Evolutionary conservation across 345 rosid species (phyloP).

Genomic region (Bruguiera gymnorhiza): DNA sequence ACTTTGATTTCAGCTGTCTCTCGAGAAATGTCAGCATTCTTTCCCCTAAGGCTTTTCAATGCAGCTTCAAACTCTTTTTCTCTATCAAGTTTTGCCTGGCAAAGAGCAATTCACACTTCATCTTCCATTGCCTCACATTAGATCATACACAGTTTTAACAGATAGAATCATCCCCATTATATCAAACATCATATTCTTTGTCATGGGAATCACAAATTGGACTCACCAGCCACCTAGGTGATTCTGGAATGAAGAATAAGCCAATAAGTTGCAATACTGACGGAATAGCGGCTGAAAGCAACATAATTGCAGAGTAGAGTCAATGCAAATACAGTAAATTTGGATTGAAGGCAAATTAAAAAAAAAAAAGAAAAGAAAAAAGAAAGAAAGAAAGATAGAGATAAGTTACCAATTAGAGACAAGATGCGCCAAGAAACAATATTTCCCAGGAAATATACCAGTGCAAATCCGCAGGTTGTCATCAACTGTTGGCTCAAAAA

Average conservation of each 20-base stretch:
- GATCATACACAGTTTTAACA: neutral
- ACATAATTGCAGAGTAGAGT: neutral
- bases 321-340: no score
- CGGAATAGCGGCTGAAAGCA: constrained; percentile 23
- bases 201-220: no score
- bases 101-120: neutral
- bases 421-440: constrained; percentile 24
- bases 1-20: constrained; percentile 55
- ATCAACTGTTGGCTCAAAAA: constrained; percentile 13
- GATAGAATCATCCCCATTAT: no score
- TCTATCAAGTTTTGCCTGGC: constrained; percentile 38
- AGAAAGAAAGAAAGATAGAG: neutral
- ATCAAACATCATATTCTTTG: no score
- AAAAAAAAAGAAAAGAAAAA: neutral
- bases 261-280: constrained; percentile 23
- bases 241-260: constrained; percentile 31
- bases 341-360: neutral
- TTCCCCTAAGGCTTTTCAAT: constrained; percentile 46
- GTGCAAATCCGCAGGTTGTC: constrained; percentile 8
- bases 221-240: constrained; percentile 43
- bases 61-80: constrained; percentile 41
- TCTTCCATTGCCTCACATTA: no score
- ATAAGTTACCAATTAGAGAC: constrained; percentile 21
- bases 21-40: constrained; percentile 33
- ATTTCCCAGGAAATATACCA: constrained; percentile 18